phyloP scores from a whole-genome alignment of 2,329 filamentous ascomycete genomes.

The Venturia aucupariae region DNA sequence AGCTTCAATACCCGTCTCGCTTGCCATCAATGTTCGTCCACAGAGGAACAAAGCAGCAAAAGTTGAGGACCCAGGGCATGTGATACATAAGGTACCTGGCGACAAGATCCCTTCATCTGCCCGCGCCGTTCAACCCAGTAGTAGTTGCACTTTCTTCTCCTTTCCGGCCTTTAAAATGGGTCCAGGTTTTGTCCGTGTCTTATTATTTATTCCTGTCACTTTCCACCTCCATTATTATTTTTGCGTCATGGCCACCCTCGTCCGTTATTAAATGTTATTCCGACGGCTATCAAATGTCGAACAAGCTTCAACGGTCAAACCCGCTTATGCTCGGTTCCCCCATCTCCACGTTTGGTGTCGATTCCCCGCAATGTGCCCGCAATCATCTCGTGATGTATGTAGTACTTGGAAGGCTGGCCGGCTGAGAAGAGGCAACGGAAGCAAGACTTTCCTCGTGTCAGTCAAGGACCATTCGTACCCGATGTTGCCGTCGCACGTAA shows the following conservation, averaged over 20 bases:
- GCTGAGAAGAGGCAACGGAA: not conserved
- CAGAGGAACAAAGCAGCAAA: too few species aligned
- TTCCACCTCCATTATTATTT: constrained; percentile 1
- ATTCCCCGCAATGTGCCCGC: not conserved
- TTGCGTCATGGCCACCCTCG: not conserved
- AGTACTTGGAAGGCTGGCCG: not conserved
- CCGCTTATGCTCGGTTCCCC: not conserved
- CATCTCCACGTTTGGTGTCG: not conserved
- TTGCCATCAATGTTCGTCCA: too few species aligned
- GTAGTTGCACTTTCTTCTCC: too few species aligned
- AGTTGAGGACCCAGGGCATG: too few species aligned
- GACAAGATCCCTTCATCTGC: too few species aligned
- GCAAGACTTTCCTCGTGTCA: not conserved
- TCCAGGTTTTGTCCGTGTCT: not conserved
- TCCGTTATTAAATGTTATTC: too few species aligned
- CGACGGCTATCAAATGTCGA: not conserved
- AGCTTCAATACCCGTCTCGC: too few species aligned
- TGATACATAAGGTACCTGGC: too few species aligned
- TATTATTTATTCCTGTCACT: too few species aligned
- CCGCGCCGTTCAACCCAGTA: too few species aligned
- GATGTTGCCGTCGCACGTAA: too few species aligned
- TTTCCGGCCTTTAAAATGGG: not conserved
- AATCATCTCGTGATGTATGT: not conserved
- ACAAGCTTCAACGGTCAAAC: not conserved
- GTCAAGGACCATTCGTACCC: not conserved